Evolutionary conservation across 257 asterid species (phyloP), one percentile per base, ranked within the genome.

Genomic region (Lavandula angustifolia): DNA sequence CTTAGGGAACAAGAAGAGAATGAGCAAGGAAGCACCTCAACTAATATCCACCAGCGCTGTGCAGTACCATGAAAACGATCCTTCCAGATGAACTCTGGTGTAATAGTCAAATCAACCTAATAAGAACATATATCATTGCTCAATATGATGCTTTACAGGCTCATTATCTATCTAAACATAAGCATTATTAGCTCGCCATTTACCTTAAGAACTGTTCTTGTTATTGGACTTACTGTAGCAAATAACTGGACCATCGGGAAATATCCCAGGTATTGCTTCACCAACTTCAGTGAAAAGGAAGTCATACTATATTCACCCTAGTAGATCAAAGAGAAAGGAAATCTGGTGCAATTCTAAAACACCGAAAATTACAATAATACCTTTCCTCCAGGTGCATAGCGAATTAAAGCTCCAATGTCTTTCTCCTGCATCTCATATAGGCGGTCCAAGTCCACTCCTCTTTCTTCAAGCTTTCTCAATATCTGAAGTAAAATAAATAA

Each of bases 131-230:
- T 47, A 59, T 32, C 31, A 55, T 31, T 54, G 55, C 49, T 71
- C 57, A 55, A 55, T 32, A 42, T 17, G 54, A 69, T 35, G 67
- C 47, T 54, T 18, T 37, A 50, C 53, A 17, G 67, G 60, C 38
- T 42, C 33, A 47, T 18, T 32, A 31, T 62, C 52, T 51, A 69
- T 66, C 57, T 58, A 70, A 61, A 58, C 61, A 14, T 54, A 69
- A 33, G 73, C 37, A 54, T 13, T 18, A 66, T 63, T 67, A 74
- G 63, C 71, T 51, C 41, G 76, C 18, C 69, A 58, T 63, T 57
- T 80, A 92, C 99, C 99, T 92, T 92, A 64, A 92, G 84, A 74
- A 92, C 99, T 38, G 99, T 92, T 80, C 99, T 87, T 31, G 99
- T 92, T 73, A 92, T 92, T 68, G 99, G 99, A 83, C 99, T 92